Conservation (phyloP, 345 rosid species). For the Odontarrhena argentea region DNA sequence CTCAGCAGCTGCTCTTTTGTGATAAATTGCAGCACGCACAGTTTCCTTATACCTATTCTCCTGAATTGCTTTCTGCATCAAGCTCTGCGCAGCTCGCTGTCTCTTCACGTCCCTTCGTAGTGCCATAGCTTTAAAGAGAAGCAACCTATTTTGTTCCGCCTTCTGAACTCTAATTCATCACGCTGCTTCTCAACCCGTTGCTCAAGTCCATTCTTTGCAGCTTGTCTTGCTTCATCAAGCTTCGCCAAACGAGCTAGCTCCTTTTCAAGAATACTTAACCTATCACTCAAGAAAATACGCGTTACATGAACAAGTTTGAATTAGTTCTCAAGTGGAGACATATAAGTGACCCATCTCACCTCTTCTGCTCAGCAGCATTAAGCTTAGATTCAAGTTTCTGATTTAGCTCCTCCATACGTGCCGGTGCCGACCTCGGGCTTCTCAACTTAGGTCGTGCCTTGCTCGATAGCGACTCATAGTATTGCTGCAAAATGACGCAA, state of each 20-base stretch:
- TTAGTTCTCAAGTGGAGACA: background rate
- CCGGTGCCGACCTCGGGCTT: conserved; percentile 62
- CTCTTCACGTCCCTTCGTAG: conserved; percentile 69
- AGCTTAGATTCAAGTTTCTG: conserved; percentile 95
- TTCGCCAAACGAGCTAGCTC: conserved; percentile 77
- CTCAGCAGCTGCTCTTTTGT: conserved; percentile 89
- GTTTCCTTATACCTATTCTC: conserved; percentile 92
- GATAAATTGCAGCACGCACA: conserved; percentile 74
- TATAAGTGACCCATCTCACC: conserved; percentile 45
- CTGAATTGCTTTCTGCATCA: conserved; percentile 65
- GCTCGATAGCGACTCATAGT: conserved; percentile 76
- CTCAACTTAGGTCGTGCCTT: conserved; percentile 86
- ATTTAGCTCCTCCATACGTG: conserved; percentile 72
- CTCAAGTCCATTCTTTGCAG: conserved; percentile 75
- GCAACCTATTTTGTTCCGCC: conserved; percentile 94
- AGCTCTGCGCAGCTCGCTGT: conserved; percentile 79
- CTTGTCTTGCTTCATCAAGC: conserved; percentile 88
- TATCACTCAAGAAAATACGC: conserved; percentile 31
- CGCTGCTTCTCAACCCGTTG: conserved; percentile 71
- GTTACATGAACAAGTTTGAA: background rate
- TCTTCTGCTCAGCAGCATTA: conserved; percentile 88
- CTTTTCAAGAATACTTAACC: conserved; percentile 78
- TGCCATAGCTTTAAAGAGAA: conserved; percentile 65
- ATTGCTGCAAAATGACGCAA: conserved; percentile 56
- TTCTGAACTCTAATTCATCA: conserved; percentile 83